Percentiles rank a stretch among this genome's conserved stretches.
Conservation (phyloP, 2,329 filamentous ascomycete species). For the Aspergillus caelatus region DNA sequence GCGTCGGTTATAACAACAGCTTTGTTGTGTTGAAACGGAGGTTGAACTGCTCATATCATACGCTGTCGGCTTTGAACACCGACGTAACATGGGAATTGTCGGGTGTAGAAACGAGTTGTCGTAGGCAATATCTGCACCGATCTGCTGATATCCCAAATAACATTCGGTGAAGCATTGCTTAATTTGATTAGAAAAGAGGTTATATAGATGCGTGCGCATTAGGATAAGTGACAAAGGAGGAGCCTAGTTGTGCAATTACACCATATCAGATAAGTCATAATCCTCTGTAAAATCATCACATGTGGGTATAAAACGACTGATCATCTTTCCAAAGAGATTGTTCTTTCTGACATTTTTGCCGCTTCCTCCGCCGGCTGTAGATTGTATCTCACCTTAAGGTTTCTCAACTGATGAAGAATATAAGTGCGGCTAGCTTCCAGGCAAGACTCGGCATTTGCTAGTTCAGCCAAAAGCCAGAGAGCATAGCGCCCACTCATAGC, state of each 20-base stretch:
- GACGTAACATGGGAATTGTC: no score
- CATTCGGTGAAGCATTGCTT: no score
- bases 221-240: not conserved
- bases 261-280: not conserved
- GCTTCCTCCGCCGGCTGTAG: not conserved
- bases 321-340: not conserved
- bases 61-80: no score
- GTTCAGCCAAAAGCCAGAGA: not conserved
- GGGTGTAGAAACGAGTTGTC: no score
- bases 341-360: not conserved
- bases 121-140: no score
- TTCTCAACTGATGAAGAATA: not conserved
- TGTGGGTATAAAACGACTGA: not conserved
- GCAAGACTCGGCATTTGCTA: not conserved
- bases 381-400: not conserved
- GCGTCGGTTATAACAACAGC: no score
- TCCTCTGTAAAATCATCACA: no score
- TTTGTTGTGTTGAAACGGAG: no score
- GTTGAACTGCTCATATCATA: no score
- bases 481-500: not conserved
- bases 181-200: no score
- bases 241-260: not conserved
- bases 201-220: not conserved
- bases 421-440: not conserved
- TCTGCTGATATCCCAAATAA: no score